Percentiles rank a stretch among this genome's conserved stretches.
These are phyloP conservation scores for Aureobasidium sp. DNA, from an alignment of 2,329 filamentous ascomycete genomes.

Conservation along the genomic window DNA sequence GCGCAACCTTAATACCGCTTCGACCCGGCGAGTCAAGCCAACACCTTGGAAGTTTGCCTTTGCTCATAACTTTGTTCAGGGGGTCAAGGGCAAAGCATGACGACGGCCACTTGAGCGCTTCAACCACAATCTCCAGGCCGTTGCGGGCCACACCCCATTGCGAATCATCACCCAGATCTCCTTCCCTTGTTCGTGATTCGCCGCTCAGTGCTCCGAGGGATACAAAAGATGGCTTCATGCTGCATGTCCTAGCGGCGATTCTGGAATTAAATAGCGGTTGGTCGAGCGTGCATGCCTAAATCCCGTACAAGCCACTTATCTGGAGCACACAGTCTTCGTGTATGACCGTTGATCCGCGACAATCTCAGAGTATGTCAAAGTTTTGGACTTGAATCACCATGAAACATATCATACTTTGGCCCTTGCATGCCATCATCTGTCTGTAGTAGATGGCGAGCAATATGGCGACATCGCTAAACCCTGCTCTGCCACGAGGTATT, in stretches of 20 bases:
- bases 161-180: not conserved
- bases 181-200: not conserved
- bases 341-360: not conserved
- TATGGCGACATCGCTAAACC: slow-evolving; percentile 11
- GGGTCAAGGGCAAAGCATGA: slow-evolving; percentile 6
- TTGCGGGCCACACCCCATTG: not conserved
- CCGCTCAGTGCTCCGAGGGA: not conserved
- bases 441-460: not conserved
- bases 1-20: slow-evolving; percentile 12
- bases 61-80: slow-evolving; percentile 2
- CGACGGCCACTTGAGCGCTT: not conserved
- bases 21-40: slow-evolving; percentile 4
- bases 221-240: not conserved
- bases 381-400: slow-evolving; percentile 4
- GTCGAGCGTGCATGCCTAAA: not conserved
- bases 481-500: slow-evolving; percentile 4
- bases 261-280: not conserved
- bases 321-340: not conserved
- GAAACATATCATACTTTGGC: slow-evolving; percentile 3
- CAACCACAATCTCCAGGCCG: slow-evolving; percentile 2
- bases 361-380: slow-evolving; percentile 10
- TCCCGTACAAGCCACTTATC: not conserved
- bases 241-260: not conserved
- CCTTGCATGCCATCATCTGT: slow-evolving; percentile 11
- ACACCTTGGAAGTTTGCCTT: not conserved